These are phyloP conservation scores for Exophiala mesophila DNA, from an alignment of 2,329 filamentous ascomycete species.

Conservation along the genomic window DNA sequence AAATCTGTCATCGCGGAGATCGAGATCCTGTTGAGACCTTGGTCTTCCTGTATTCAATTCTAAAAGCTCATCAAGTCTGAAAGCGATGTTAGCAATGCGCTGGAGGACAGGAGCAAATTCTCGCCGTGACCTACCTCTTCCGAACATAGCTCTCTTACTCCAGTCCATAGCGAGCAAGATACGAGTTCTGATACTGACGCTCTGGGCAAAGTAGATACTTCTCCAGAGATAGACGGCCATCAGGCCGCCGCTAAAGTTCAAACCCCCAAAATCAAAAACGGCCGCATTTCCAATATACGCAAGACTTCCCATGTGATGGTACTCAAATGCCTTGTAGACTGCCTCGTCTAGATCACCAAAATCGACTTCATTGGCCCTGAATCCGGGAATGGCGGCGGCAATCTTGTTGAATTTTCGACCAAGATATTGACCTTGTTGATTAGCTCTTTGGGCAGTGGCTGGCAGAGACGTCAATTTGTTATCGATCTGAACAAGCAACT, in stretches of 20 bases:
- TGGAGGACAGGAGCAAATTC: background rate
- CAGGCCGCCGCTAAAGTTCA: conserved; percentile 74
- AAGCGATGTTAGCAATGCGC: conserved; percentile 1
- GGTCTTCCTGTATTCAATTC: too few relatives aligned
- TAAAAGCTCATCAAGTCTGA: conserved; percentile 25
- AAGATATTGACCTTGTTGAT: conserved; percentile 92
- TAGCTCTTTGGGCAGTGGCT: conserved; percentile 90
- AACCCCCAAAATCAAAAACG: conserved; percentile 85
- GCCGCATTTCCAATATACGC: conserved; percentile 96
- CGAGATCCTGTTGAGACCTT: too few relatives aligned
- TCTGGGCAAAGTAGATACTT: conserved; percentile 95
- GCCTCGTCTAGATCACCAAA: conserved; percentile 90
- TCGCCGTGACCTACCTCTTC: conserved; percentile 67
- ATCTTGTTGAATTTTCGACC: conserved; percentile 92
- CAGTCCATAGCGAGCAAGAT: conserved; percentile 95
- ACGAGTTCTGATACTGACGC: conserved; percentile 85
- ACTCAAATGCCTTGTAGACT: conserved; percentile 91
- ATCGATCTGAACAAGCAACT: conserved; percentile 88
- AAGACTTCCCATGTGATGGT: conserved; percentile 82
- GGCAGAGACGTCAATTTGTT: conserved; percentile 89
- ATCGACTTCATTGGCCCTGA: conserved; percentile 72
- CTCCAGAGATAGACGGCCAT: conserved; percentile 95
- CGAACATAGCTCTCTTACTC: conserved; percentile 93
- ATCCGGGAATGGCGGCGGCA: conserved; percentile 67
- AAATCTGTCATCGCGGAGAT: too few relatives aligned